These are phyloP conservation scores for Mucor circinelloides DNA, from an alignment of 371 early-diverging fungal species.

Conservation along the genomic window DNA sequence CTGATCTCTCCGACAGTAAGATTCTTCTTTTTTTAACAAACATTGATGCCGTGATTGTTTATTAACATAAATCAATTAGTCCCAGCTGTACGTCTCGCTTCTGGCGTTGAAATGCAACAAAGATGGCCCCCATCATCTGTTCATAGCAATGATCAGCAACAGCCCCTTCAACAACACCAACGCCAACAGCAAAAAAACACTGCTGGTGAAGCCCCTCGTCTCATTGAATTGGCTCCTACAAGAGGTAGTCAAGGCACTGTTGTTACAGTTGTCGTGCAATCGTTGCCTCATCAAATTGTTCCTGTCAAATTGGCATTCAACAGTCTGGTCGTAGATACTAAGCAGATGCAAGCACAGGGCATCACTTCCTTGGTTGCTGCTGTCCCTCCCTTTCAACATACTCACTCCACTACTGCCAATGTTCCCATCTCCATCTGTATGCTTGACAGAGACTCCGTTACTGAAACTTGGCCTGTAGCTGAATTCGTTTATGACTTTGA, in stretches of 20 bases:
- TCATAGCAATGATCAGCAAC: neutral
- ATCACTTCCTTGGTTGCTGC: conserved; percentile 34
- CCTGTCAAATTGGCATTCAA: conserved; percentile 38
- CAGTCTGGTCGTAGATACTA: conserved; percentile 35
- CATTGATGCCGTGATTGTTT: conserved; percentile 46
- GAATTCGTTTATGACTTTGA: conserved; percentile 32
- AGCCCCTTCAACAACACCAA: too few relatives aligned
- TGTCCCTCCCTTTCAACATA: conserved; percentile 21
- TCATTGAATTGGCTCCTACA: conserved; percentile 16
- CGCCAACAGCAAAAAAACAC: conserved; percentile 1
- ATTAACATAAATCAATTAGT: conserved; percentile 39
- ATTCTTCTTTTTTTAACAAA: neutral
- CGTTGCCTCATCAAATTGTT: conserved; percentile 8
- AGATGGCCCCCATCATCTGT: conserved; percentile 12
- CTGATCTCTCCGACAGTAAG: conserved; percentile 56
- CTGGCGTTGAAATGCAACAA: conserved; percentile 29
- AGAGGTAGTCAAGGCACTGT: conserved; percentile 16
- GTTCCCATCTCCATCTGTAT: conserved; percentile 34
- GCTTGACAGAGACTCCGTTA: conserved; percentile 25
- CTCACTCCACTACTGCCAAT: conserved; percentile 9
- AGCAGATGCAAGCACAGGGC: conserved; percentile 31
- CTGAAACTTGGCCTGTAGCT: conserved; percentile 31
- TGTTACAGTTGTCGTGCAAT: conserved; percentile 16
- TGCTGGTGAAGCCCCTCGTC: conserved; percentile 2
- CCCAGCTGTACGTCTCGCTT: conserved; percentile 24